These are phyloP conservation scores for Monilinia laxa DNA, from an alignment of 2,329 filamentous ascomycete genomes.

Conservation along the genomic window DNA sequence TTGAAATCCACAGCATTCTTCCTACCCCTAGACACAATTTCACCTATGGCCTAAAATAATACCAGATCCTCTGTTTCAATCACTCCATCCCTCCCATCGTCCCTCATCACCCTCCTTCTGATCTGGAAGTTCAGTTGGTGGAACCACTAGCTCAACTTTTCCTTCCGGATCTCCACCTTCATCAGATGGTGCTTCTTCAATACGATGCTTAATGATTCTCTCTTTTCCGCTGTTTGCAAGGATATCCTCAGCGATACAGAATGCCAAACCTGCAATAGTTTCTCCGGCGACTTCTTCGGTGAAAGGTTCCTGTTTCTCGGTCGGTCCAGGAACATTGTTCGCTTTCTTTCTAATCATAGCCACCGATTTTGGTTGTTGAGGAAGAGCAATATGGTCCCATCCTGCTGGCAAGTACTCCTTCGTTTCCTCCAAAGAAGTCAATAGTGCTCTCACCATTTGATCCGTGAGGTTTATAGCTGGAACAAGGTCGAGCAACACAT, in stretches of 20 bases:
- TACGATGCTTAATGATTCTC: background rate
- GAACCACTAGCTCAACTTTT: background rate
- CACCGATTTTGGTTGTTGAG: constrained; percentile 6
- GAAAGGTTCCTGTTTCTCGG: background rate
- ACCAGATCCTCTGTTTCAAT: background rate
- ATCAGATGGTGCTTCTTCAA: background rate
- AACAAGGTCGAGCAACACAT: background rate
- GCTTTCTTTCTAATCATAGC: background rate
- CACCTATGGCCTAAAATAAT: background rate
- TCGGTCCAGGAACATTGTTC: background rate
- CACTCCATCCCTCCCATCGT: background rate
- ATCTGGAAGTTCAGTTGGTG: background rate
- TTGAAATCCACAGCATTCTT: background rate
- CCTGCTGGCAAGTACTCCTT: constrained; percentile 2
- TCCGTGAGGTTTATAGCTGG: background rate
- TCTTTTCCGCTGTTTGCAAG: background rate
- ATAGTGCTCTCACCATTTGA: constrained; percentile 5
- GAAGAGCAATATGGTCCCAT: constrained; percentile 1
- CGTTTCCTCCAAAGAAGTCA: background rate
- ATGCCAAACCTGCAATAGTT: background rate
- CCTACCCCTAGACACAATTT: background rate
- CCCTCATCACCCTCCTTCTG: constrained; percentile 1
- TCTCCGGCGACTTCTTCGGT: background rate
- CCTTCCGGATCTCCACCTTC: background rate
- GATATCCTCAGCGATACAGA: background rate